These are phyloP conservation scores for Aspergillus sclerotioniger DNA, from an alignment of 495 filamentous ascomycete genomes.

Conservation along the genomic window DNA sequence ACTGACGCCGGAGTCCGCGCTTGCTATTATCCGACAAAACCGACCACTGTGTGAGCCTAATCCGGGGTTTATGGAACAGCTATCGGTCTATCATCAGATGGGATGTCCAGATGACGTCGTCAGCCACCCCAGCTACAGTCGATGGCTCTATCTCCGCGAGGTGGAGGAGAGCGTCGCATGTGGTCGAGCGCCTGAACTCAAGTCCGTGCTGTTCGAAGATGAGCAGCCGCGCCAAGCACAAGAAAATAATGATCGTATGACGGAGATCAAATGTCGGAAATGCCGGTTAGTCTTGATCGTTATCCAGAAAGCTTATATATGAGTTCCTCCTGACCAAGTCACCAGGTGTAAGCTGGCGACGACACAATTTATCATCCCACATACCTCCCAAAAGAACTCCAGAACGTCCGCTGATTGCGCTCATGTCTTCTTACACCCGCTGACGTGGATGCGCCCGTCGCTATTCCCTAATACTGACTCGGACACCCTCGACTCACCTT, in stretches of 20 bases:
- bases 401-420: constrained; percentile 53
- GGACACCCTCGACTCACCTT: constrained; percentile 13
- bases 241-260: constrained; percentile 25
- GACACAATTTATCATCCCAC: constrained; percentile 58
- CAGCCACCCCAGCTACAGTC: constrained; percentile 70
- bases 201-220: constrained; percentile 80
- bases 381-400: constrained; percentile 35
- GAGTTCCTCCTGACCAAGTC: not conserved
- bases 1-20: constrained; percentile 57
- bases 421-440: constrained; percentile 84
- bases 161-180: constrained; percentile 69
- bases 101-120: constrained; percentile 69
- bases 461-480: constrained; percentile 45
- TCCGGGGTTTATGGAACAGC: constrained; percentile 80
- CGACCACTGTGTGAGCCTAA: constrained; percentile 83
- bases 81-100: constrained; percentile 85
- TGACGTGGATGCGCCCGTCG: constrained; percentile 88
- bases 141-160: constrained; percentile 81
- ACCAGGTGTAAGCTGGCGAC: constrained; percentile 63
- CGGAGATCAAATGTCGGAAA: constrained; percentile 62
- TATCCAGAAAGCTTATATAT: not conserved
- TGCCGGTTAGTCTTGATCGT: constrained; percentile 48
- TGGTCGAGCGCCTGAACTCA: constrained; percentile 68
- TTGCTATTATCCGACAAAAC: constrained; percentile 58
- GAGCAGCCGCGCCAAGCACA: constrained; percentile 47